Percentiles rank a stretch among this genome's conserved stretches.
These are phyloP conservation scores for Blepharisma undulans DNA, from an alignment of 169 alveolate species.

Conservation along the genomic window DNA sequence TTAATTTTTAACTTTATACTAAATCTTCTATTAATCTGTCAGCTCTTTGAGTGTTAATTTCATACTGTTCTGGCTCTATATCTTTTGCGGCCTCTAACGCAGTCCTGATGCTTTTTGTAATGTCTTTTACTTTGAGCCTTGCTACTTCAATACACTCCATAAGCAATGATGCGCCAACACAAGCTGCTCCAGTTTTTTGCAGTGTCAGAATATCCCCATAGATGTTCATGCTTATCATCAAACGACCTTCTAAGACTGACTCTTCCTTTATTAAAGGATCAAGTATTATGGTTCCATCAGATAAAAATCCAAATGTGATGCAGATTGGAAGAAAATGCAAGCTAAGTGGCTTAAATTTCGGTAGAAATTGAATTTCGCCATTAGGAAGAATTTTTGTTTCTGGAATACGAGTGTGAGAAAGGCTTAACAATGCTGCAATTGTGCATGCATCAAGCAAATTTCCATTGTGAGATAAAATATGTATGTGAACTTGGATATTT, in stretches of 20 bases:
- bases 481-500: background rate
- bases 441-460: background rate
- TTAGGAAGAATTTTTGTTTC: conserved; percentile 6
- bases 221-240: background rate
- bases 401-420: background rate
- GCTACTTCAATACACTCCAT: conserved; percentile 24
- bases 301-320: background rate
- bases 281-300: background rate
- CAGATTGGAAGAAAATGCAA: conserved; percentile 21
- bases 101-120: background rate
- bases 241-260: background rate
- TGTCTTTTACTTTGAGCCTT: conserved; percentile 9
- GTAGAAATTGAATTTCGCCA: background rate
- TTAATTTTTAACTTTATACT: too few species aligned
- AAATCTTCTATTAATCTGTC: background rate
- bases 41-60: background rate
- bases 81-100: background rate
- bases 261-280: conserved; percentile 27
- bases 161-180: background rate
- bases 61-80: background rate
- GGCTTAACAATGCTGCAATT: background rate
- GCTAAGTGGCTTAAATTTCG: background rate
- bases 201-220: conserved; percentile 29
- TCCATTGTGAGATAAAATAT: conserved; percentile 18
- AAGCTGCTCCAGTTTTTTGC: conserved; percentile 20